Evolutionary conservation across 1,139 yeast species (phyloP).

Genomic region (Saccharomyces pastorianus): DNA sequence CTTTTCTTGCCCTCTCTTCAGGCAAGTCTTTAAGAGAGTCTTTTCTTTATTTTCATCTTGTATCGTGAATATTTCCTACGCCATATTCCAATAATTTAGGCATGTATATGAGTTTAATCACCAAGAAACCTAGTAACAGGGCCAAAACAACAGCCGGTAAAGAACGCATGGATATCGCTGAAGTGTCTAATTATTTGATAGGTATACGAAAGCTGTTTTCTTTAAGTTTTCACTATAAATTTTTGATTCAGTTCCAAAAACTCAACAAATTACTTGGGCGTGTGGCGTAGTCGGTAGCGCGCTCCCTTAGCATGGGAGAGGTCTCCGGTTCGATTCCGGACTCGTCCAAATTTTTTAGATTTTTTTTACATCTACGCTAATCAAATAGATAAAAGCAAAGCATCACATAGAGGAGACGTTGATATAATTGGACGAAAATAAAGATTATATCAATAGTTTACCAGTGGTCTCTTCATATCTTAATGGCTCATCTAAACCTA

Average conservation of each 20-base stretch:
- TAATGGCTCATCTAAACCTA: neutral
- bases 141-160: neutral
- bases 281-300: constrained; percentile 93
- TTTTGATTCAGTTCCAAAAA: neutral
- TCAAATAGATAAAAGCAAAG: neutral
- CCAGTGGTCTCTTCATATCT: neutral
- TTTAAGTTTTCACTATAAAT: no score
- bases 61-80: neutral
- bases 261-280: constrained; percentile 41
- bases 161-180: neutral
- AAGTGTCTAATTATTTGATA: neutral
- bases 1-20: neutral
- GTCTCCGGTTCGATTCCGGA: no score
- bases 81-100: neutral
- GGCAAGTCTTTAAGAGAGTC: neutral
- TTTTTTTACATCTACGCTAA: constrained; percentile 12
- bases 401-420: neutral
- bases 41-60: neutral
- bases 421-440: neutral
- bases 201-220: neutral
- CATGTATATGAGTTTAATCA: no score
- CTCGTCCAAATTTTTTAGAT: constrained; percentile 26
- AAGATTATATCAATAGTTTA: neutral
- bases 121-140: neutral
- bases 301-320: constrained; percentile 56